Base-by-base conservation (phyloP, 306 rosid genomes). In the Quercus bicolor region DNA sequence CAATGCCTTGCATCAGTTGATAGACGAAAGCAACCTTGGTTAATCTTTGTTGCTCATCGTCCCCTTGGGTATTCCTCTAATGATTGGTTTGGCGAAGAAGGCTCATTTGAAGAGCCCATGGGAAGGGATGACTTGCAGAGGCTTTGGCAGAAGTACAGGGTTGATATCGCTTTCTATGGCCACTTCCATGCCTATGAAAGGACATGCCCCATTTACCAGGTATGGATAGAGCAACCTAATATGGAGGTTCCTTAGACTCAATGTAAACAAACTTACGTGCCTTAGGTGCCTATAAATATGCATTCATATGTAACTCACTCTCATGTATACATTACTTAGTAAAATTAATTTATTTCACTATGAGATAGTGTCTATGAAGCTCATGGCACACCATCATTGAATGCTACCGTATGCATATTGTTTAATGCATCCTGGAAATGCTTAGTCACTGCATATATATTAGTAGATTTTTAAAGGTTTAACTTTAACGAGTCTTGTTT, bases 121-220 rank as follows among this genome's bases (percentile, higher is more conserved):
- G 98, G 98, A 82, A 90, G 96, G 77, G 98, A 92, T 74, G 90
- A 91, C 81, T 85, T 95, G 82, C 94, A 95, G 86, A 87, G 19
- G 77, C 94, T 95, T 10, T 95, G 99, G 98, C 97, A 95, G 81
- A 91, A 82, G 80, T 91, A 93, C 78, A 93, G 90, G 83, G 97
- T 93, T 5, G 99, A 92, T 75, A 86, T 92, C 55, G 99, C 93
- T 65, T 93, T 88, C 62, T 95, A 86, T 68, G 99, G 96, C 64
- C 99, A 93, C 74, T 91, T 90, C 55, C 98, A 95, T 75, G 84
- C 89, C 91, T 95, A 93, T 3, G 99, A 95, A 87, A 82, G 98
- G 74, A 76, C 97, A 73, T 95, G 98, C 77, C 98, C 98, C 79
- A 51, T 95, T 52, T 93, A 95, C 85, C 89, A 95, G 93, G 99